A percentile compares a stretch with the other conserved stretches of the same genome.
phyloP scores from a whole-genome alignment of 345 rosid genomes.

The Aquilaria malaccensis region DNA sequence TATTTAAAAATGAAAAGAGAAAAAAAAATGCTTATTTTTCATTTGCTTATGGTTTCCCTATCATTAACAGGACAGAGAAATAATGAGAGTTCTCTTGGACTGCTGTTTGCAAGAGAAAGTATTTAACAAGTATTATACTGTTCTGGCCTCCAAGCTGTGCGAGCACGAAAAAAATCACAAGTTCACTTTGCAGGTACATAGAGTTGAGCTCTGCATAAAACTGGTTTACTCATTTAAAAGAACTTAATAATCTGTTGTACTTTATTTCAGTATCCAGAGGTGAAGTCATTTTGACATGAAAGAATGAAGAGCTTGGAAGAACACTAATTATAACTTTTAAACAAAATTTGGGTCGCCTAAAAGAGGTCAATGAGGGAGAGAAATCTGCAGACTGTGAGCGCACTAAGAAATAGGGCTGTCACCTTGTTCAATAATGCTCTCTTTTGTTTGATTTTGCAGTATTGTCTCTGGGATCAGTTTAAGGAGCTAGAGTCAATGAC shows the following conservation, averaged over 20 bases:
- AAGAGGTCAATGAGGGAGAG: neutral
- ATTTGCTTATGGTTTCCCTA: neutral
- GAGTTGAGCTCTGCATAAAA: too few species aligned
- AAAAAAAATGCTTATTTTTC: neutral
- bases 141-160: conserved; percentile 75
- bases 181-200: conserved; percentile 70
- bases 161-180: conserved; percentile 87
- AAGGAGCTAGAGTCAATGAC: conserved; percentile 71
- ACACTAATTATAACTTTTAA: too few species aligned
- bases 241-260: too few species aligned
- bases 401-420: too few species aligned
- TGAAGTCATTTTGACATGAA: too few species aligned
- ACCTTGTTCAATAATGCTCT: neutral
- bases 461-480: conserved; percentile 84
- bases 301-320: too few species aligned
- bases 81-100: conserved; percentile 79
- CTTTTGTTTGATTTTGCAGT: conserved; percentile 36
- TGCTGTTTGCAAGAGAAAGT: conserved; percentile 87
- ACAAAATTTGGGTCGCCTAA: neutral
- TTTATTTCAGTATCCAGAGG: too few species aligned
- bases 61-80: conserved; percentile 70
- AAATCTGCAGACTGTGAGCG: neutral
- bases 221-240: too few species aligned
- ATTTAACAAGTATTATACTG: conserved; percentile 77
- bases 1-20: too few species aligned